These are phyloP conservation scores for Fusarium nygamai DNA, from an alignment of 2,329 filamentous ascomycete species.

Conservation along the genomic window DNA sequence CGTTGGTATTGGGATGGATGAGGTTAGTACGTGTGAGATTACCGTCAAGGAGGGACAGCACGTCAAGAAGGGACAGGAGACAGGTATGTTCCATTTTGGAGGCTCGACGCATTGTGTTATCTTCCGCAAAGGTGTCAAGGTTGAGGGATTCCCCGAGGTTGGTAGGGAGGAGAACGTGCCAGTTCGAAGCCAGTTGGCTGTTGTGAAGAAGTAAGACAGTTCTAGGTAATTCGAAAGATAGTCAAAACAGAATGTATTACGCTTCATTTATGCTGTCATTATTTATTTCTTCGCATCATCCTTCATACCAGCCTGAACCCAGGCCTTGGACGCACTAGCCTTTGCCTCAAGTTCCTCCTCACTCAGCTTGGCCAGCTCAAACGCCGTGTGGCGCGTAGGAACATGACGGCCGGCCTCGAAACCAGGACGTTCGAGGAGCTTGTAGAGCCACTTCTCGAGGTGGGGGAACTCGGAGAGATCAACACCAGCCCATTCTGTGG, in stretches of 20 bases:
- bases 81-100: slow-evolving; percentile 86
- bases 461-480: slow-evolving; percentile 80
- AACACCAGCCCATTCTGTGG: slow-evolving; percentile 52
- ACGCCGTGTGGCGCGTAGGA: slow-evolving; percentile 71
- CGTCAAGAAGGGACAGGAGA: slow-evolving; percentile 74
- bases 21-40: slow-evolving; percentile 78
- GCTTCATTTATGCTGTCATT: background rate
- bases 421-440: slow-evolving; percentile 73
- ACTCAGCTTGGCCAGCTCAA: slow-evolving; percentile 56
- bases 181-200: slow-evolving; percentile 51
- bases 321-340: slow-evolving; percentile 63
- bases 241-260: background rate
- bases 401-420: slow-evolving; percentile 82
- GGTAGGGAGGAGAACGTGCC: slow-evolving; percentile 52
- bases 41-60: slow-evolving; percentile 73
- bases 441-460: slow-evolving; percentile 80
- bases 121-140: slow-evolving; percentile 66
- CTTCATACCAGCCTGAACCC: slow-evolving; percentile 78
- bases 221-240: background rate
- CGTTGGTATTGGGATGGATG: slow-evolving; percentile 78
- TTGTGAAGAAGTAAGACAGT: slow-evolving; percentile 35
- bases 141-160: slow-evolving; percentile 53
- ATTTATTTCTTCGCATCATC: slow-evolving; percentile 65
- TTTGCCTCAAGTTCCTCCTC: slow-evolving; percentile 66
- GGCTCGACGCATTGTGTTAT: slow-evolving; percentile 76